These are phyloP conservation scores for Candida montana DNA, from an alignment of 805 yeast genomes.

Conservation along the genomic window DNA sequence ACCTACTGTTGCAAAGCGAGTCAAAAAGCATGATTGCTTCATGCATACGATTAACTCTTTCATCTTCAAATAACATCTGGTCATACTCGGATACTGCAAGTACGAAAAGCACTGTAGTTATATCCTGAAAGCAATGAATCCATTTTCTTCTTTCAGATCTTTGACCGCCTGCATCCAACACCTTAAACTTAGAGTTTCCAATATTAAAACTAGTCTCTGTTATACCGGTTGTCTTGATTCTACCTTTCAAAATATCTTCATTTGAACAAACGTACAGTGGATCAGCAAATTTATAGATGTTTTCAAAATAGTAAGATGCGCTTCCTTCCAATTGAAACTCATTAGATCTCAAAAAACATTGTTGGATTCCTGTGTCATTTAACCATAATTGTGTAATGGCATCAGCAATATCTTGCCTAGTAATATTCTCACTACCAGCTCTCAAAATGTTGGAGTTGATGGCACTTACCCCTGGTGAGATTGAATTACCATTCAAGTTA, in stretches of 20 bases:
- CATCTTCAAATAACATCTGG: slow-evolving; percentile 87
- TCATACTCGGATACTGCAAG: slow-evolving; percentile 90
- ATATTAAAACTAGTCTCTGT: slow-evolving; percentile 79
- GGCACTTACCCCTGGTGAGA: slow-evolving; percentile 22
- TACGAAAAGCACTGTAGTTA: slow-evolving; percentile 83
- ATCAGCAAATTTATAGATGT: slow-evolving; percentile 59
- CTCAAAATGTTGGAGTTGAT: slow-evolving; percentile 14
- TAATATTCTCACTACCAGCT: slow-evolving; percentile 13
- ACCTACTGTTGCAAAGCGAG: slow-evolving; percentile 73
- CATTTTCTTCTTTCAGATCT: slow-evolving; percentile 86
- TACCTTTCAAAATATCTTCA: slow-evolving; percentile 80
- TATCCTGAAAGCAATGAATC: slow-evolving; percentile 91
- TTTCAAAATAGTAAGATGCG: slow-evolving; percentile 75
- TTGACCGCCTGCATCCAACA: slow-evolving; percentile 96
- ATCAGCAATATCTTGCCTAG: slow-evolving; percentile 55
- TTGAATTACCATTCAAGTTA: slow-evolving; percentile 14
- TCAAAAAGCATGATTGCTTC: slow-evolving; percentile 85
- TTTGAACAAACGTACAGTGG: slow-evolving; percentile 67
- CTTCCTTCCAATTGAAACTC: slow-evolving; percentile 83
- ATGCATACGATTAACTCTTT: slow-evolving; percentile 80
- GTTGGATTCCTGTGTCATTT: slow-evolving; percentile 59
- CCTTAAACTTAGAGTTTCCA: slow-evolving; percentile 59
- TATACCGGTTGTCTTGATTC: slow-evolving; percentile 94
- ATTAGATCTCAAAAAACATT: slow-evolving; percentile 55
- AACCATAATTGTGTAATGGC: slow-evolving; percentile 71